These are phyloP conservation scores for Barbarea vulgaris DNA, from an alignment of 345 rosid species.

Conservation along the genomic window DNA sequence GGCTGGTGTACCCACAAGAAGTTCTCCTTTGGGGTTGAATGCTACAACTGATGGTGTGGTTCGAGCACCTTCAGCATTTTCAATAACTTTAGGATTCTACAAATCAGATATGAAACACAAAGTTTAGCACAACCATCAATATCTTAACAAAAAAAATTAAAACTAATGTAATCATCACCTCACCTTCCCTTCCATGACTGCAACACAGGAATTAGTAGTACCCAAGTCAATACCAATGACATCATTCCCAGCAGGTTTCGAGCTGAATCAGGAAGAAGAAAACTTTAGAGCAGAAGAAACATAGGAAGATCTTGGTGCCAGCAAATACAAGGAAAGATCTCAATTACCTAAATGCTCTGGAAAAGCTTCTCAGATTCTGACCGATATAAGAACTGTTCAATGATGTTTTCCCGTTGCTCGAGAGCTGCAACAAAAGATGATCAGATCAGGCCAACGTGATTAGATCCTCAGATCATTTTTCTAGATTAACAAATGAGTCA, in stretches of 20 bases:
- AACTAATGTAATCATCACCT: background rate
- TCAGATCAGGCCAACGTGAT: background rate
- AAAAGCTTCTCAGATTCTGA: constrained; percentile 51
- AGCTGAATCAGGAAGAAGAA: constrained; percentile 41
- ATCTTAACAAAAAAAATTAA: background rate
- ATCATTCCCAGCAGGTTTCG: constrained; percentile 84
- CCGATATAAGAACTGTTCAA: constrained; percentile 46
- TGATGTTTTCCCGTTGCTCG: constrained; percentile 54
- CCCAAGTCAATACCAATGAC: constrained; percentile 97
- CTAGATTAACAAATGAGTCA: background rate
- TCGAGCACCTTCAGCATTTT: constrained; percentile 88
- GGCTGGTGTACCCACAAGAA: constrained; percentile 91
- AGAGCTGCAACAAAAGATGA: constrained; percentile 48
- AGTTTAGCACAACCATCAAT: background rate
- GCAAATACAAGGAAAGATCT: constrained; percentile 1
- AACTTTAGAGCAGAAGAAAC: background rate
- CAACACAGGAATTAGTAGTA: constrained; percentile 94
- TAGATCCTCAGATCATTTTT: background rate
- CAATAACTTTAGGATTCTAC: constrained; percentile 86
- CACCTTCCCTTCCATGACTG: constrained; percentile 99
- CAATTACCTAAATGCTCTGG: constrained; percentile 86
- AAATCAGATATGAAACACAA: background rate
- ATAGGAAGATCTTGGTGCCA: background rate
- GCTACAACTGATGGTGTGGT: constrained; percentile 95
- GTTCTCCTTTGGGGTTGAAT: constrained; percentile 71